Percentiles rank a stretch among this genome's conserved stretches.
Conservation (phyloP, 2,329 filamentous ascomycete species). For the Trematosphaeria pertusa region DNA sequence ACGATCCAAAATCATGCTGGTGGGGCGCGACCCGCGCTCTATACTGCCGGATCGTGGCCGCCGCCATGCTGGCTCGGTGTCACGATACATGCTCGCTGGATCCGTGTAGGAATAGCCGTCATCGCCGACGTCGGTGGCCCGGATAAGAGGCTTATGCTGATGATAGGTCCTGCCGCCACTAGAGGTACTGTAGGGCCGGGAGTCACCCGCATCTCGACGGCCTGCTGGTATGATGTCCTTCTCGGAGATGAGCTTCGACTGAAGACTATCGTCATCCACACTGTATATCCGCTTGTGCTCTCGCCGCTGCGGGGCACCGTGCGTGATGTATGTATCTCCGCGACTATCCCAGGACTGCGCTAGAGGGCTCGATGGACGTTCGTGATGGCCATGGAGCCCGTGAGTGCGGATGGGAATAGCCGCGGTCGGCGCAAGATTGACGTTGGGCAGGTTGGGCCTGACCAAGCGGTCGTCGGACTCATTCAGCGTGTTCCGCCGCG, state of each 20-base stretch:
- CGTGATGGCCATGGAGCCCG: slow-evolving; percentile 26
- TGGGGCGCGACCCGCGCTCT: slow-evolving; percentile 54
- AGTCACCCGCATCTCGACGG: slow-evolving; percentile 32
- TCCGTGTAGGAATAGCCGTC: slow-evolving; percentile 59
- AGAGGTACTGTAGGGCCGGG: slow-evolving; percentile 32
- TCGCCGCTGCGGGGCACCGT: slow-evolving; percentile 30
- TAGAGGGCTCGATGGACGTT: slow-evolving; percentile 52
- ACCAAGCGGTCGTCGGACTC: slow-evolving; percentile 44
- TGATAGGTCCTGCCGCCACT: slow-evolving; percentile 43
- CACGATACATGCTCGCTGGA: slow-evolving; percentile 57
- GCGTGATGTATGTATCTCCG: slow-evolving; percentile 48
- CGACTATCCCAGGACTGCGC: slow-evolving; percentile 43
- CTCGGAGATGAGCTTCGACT: slow-evolving; percentile 46
- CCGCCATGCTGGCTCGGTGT: slow-evolving; percentile 58
- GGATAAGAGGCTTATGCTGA: slow-evolving; percentile 30
- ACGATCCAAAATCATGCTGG: slow-evolving; percentile 52
- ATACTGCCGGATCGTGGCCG: slow-evolving; percentile 54
- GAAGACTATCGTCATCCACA: slow-evolving; percentile 53
- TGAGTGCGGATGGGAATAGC: slow-evolving; percentile 43
- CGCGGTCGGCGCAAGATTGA: slow-evolving; percentile 34
- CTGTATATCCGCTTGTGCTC: slow-evolving; percentile 59
- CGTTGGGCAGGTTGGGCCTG: slow-evolving; percentile 48
- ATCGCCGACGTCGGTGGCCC: slow-evolving; percentile 47
- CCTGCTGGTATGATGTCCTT: slow-evolving; percentile 46
- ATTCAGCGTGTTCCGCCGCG: slow-evolving; percentile 53